These are phyloP conservation scores for Symbiodinium pilosum DNA, from an alignment of 73 alveolate genomes.

Conservation along the genomic window DNA sequence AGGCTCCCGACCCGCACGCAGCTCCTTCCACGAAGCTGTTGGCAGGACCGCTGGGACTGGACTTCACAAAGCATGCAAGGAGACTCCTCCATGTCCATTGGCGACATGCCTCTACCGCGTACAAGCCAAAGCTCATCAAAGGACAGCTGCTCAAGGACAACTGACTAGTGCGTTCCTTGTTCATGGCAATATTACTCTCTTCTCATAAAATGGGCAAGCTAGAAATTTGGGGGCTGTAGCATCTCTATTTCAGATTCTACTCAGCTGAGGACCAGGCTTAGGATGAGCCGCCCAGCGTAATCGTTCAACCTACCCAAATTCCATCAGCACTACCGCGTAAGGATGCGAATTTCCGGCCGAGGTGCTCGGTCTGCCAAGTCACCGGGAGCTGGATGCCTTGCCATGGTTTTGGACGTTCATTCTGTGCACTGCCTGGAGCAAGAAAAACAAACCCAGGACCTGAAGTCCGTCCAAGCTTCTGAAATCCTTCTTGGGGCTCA, in stretches of 20 bases:
- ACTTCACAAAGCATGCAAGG: background rate
- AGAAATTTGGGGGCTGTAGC: background rate
- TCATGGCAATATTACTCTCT: no score
- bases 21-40: no score
- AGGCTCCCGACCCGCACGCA: background rate
- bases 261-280: background rate
- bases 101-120: background rate
- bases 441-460: no score
- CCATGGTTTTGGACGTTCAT: no score
- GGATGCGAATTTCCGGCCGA: background rate
- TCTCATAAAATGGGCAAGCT: background rate
- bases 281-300: constrained; percentile 58
- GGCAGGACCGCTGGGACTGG: no score
- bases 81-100: background rate
- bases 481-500: constrained; percentile 45
- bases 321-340: background rate
- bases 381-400: constrained; percentile 60
- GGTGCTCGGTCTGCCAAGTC: constrained; percentile 44
- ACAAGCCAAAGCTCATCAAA: no score
- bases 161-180: no score
- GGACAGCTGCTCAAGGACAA: no score
- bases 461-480: background rate
- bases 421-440: no score
- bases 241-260: background rate
- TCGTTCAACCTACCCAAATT: background rate